phyloP scores from a whole-genome alignment of 1,284 basidiomycete species.

The Cryptococcus sp. region DNA sequence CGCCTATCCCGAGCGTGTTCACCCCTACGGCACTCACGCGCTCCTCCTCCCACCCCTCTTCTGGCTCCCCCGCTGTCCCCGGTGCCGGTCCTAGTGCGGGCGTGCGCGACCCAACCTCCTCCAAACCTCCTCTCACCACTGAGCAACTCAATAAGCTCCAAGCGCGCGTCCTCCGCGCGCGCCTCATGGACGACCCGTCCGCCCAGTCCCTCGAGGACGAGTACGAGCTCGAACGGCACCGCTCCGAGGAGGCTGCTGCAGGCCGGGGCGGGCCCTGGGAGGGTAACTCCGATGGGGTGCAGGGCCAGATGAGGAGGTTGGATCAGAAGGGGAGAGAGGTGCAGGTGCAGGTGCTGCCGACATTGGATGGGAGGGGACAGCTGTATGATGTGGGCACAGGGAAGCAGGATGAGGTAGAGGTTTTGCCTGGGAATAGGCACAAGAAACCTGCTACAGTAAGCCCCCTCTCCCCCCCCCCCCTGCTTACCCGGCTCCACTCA shows the following conservation, averaged over 20 bases:
- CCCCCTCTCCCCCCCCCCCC: neutral
- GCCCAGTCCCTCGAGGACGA: constrained; percentile 72
- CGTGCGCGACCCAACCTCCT: constrained; percentile 26
- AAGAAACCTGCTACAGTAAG: constrained; percentile 69
- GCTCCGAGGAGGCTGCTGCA: constrained; percentile 48
- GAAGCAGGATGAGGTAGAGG: constrained; percentile 49
- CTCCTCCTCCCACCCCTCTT: constrained; percentile 25
- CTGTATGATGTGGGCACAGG: constrained; percentile 83
- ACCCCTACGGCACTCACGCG: constrained; percentile 59
- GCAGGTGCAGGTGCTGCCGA: constrained; percentile 78
- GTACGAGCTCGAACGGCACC: constrained; percentile 66
- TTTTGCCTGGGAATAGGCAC: constrained; percentile 63
- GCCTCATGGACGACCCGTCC: constrained; percentile 70
- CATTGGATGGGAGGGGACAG: constrained; percentile 77
- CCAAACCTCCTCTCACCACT: constrained; percentile 47
- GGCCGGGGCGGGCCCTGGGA: constrained; percentile 50
- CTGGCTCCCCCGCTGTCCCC: constrained; percentile 8
- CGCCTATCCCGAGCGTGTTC: constrained; percentile 84
- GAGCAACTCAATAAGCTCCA: constrained; percentile 84
- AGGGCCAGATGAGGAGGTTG: constrained; percentile 36
- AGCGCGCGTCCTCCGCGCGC: constrained; percentile 87
- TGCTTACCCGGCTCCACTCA: neutral
- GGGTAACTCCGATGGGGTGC: constrained; percentile 21
- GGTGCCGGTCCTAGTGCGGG: neutral
- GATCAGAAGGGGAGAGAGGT: constrained; percentile 43